A percentile compares a stretch with the other conserved stretches of the same genome.
phyloP scores from a whole-genome alignment of 1,284 basidiomycete genomes.

The Trichosporon ovoides region DNA sequence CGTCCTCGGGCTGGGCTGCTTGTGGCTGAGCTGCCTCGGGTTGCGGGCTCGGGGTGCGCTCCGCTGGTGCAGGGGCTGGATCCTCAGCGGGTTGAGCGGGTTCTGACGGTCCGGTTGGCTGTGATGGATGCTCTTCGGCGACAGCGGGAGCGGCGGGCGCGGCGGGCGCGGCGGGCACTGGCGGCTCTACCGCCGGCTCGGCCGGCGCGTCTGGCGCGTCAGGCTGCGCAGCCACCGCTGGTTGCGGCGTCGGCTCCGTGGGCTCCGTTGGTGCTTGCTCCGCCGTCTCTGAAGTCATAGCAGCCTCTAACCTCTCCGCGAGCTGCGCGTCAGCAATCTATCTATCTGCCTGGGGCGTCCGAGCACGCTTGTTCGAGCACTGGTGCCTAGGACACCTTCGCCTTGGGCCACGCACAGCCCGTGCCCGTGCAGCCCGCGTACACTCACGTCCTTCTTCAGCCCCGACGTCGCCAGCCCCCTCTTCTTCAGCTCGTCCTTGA shows the following conservation, averaged over 20 bases:
- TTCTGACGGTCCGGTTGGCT: no score
- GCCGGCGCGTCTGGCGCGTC: neutral
- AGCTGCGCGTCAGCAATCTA: conserved; percentile 25
- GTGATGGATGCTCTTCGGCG: no score
- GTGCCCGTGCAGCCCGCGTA: neutral
- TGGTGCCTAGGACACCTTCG: neutral
- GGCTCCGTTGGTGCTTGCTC: neutral
- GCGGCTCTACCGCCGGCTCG: no score
- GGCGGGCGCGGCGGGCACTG: no score
- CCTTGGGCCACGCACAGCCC: neutral
- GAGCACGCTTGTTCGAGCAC: no score
- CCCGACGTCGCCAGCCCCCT: conserved; percentile 39
- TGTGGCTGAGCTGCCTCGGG: neutral
- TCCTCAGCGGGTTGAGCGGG: no score
- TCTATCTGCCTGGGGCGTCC: no score
- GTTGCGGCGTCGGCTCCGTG: neutral
- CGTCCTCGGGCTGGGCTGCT: no score
- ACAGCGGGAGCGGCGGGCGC: no score
- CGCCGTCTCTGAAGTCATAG: neutral
- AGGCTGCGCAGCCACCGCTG: no score
- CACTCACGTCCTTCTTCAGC: conserved; percentile 45
- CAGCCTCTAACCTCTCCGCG: conserved; percentile 32
- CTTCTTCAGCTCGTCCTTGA: conserved; percentile 44
- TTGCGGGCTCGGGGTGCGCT: no score
- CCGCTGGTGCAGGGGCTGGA: no score